Conservation (phyloP, 2,329 filamentous ascomycete genomes). For the Colletotrichum lupini region DNA sequence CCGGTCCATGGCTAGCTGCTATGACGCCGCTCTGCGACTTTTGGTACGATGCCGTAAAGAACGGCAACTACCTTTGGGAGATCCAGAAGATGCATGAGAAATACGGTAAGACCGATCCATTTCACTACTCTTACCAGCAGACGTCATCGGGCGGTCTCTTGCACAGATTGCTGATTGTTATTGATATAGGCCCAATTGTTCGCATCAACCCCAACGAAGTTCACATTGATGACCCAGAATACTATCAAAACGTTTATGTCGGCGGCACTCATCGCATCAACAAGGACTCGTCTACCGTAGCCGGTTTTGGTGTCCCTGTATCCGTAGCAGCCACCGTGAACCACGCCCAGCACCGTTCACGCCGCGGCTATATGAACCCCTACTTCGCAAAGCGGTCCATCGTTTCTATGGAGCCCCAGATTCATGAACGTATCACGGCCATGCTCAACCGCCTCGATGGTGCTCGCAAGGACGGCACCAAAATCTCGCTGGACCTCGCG, state of each 20-base stretch:
- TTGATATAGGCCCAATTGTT: conserved; percentile 39
- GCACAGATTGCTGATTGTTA: conserved; percentile 44
- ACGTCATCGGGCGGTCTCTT: not conserved
- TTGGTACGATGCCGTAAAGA: conserved; percentile 40
- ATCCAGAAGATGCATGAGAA: conserved; percentile 43
- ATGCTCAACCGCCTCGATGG: conserved; percentile 25
- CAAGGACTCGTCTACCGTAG: conserved; percentile 14
- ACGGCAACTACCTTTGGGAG: conserved; percentile 41
- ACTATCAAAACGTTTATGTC: conserved; percentile 42
- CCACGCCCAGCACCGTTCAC: conserved; percentile 34
- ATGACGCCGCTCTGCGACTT: conserved; percentile 42
- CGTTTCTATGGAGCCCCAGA: conserved; percentile 32
- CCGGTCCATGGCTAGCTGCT: conserved; percentile 43
- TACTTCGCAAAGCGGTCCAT: conserved; percentile 42
- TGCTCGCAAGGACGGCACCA: not conserved
- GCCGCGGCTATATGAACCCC: conserved; percentile 36
- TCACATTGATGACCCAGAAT: conserved; percentile 42
- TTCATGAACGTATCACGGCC: conserved; percentile 33
- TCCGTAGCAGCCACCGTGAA: conserved; percentile 31
- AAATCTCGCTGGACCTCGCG: conserved; percentile 33
- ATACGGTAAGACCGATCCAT: conserved; percentile 39
- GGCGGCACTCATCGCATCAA: conserved; percentile 27
- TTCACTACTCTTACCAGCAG: too few relatives aligned
- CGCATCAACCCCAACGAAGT: conserved; percentile 41
- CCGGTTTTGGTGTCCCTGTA: conserved; percentile 25